A percentile compares a stretch with the other conserved stretches of the same genome.
These are phyloP conservation scores for Colletotrichum tabaci DNA, from an alignment of 2,329 filamentous ascomycete genomes.

Conservation along the genomic window DNA sequence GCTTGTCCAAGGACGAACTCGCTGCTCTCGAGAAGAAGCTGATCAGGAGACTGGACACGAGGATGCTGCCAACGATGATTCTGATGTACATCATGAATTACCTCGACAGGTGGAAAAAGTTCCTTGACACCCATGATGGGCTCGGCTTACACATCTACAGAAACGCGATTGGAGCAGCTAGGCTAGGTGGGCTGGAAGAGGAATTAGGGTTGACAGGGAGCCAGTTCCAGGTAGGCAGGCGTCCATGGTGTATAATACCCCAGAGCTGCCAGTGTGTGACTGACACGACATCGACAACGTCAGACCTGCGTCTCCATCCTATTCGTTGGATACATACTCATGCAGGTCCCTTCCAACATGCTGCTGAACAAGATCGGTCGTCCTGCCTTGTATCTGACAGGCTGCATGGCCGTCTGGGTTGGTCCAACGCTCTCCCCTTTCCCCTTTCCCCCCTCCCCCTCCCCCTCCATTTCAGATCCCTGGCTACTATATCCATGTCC, in stretches of 20 bases:
- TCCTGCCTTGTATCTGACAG: slow-evolving; percentile 29
- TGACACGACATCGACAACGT: slow-evolving; percentile 46
- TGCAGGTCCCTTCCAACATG: slow-evolving; percentile 50
- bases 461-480: slow-evolving; percentile 44
- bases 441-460: no score
- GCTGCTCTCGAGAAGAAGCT: slow-evolving; percentile 67
- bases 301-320: slow-evolving; percentile 40
- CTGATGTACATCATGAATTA: slow-evolving; percentile 82
- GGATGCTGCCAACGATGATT: slow-evolving; percentile 77
- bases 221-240: slow-evolving; percentile 53
- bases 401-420: slow-evolving; percentile 46
- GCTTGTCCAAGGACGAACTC: slow-evolving; percentile 44
- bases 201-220: slow-evolving; percentile 51
- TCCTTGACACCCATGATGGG: background rate
- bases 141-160: background rate
- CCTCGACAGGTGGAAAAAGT: slow-evolving; percentile 59
- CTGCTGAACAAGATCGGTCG: slow-evolving; percentile 47
- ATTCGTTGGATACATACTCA: slow-evolving; percentile 46
- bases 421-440: slow-evolving; percentile 46
- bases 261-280: slow-evolving; percentile 45
- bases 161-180: slow-evolving; percentile 66
- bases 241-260: slow-evolving; percentile 37
- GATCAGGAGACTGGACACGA: slow-evolving; percentile 72
- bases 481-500: background rate
- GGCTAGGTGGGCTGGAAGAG: slow-evolving; percentile 62